Evolutionary conservation across 257 asterid genomes (phyloP), one percentile per base, ranked within the genome.

Genomic region (Solanum pennellii): DNA sequence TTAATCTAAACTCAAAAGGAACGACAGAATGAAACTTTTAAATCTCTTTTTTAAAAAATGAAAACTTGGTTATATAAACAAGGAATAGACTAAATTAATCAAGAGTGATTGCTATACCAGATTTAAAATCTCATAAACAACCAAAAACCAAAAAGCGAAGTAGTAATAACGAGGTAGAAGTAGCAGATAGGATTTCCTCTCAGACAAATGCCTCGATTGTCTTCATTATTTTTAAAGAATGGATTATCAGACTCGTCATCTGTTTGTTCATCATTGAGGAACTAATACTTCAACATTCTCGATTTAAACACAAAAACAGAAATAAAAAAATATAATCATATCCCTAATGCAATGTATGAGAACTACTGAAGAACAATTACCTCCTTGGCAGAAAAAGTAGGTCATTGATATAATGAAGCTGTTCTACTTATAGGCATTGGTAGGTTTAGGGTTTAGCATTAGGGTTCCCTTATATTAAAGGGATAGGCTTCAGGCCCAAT

Each of bases 171-270:
- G 29, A 73, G 16, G n/a, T 9, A 4, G 68, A 65, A 37, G 82
- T 47, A 35, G 79, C 62, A 77, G 73, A 21, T 29, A 9, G 49
- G 6, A 29, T 89, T 87, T 93, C 85, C 96, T 93, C 95, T 94
- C 98, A 94, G 98, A 94, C 96, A 94, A 96, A 96, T 94, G 98
- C 98, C 98, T 96, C 98, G 95, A 87, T 89, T 84, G 95, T 93
- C 97, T 87, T 92, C 98, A 95, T 88, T 89, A 88, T 88, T 91
- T 82, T 66, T 62, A 75, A 87, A 92, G 96, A 96, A 94, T 94
- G 96, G 95, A 94, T 89, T 92, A 91, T 95, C 98, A 90, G 98
- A 95, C 97, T 95, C 98, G 96, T 93, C 96, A 94, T 95, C 98
- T 82, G 88, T 71, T 88, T 90, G 91, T 85, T 94, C 98, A 93